Conservation (phyloP, 1,284 basidiomycete genomes). For the Melampsora americana region DNA sequence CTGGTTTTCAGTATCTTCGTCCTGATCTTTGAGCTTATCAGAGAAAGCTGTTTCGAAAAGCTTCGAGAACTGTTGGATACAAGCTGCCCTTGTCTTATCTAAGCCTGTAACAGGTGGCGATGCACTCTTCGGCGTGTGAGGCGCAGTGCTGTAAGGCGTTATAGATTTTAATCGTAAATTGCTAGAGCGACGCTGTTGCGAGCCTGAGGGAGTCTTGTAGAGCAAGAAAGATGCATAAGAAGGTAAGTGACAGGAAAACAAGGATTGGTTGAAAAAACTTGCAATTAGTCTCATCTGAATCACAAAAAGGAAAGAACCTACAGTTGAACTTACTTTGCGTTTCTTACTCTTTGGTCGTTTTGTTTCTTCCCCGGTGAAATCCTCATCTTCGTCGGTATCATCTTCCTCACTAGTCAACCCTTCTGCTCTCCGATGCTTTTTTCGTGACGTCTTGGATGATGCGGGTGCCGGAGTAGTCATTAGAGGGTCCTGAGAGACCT, state of each 20-base stretch:
- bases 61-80: slow-evolving; percentile 38
- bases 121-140: slow-evolving; percentile 17
- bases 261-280: no score
- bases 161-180: slow-evolving; percentile 16
- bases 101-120: slow-evolving; percentile 5
- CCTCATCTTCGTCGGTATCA: slow-evolving; percentile 14
- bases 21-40: not conserved
- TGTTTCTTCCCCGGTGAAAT: slow-evolving; percentile 30
- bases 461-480: not conserved
- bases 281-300: no score
- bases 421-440: slow-evolving; percentile 31
- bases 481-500: slow-evolving; percentile 3
- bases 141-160: slow-evolving; percentile 27
- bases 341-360: slow-evolving; percentile 13
- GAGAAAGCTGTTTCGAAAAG: slow-evolving; percentile 37
- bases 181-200: slow-evolving; percentile 28
- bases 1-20: not conserved
- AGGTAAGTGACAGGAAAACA: not conserved
- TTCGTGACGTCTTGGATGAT: slow-evolving; percentile 5
- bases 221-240: not conserved
- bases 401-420: slow-evolving; percentile 40
- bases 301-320: not conserved
- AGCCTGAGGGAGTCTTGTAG: slow-evolving; percentile 22
- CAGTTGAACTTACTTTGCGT: slow-evolving; percentile 30
- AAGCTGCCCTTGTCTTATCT: slow-evolving; percentile 38